These are phyloP conservation scores for Coccomyxa sp. DNA, from an alignment of 139 green algal genomes.

Conservation along the genomic window DNA sequence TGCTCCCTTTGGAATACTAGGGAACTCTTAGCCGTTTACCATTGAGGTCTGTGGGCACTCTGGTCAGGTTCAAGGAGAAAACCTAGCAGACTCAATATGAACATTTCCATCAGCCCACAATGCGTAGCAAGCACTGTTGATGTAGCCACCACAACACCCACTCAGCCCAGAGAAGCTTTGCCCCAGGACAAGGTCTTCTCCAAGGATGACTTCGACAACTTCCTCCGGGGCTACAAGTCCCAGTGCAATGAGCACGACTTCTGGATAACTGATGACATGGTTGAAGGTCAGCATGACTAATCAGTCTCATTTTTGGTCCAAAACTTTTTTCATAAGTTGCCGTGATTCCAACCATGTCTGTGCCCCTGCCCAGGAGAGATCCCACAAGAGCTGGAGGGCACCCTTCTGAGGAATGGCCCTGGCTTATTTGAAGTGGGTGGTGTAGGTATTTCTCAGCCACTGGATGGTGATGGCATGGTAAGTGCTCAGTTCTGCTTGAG, in stretches of 20 bases:
- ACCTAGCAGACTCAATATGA: no score
- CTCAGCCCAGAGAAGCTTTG: no score
- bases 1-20: no score
- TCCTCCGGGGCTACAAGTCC: conserved; percentile 6
- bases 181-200: neutral
- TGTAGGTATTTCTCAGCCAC: conserved; percentile 28
- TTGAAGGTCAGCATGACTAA: neutral
- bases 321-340: neutral
- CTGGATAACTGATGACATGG: neutral
- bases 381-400: conserved; percentile 30
- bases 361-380: conserved; percentile 13
- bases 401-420: conserved; percentile 36
- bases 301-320: neutral
- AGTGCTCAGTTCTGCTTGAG: neutral
- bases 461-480: conserved; percentile 40
- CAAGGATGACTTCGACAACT: conserved; percentile 1
- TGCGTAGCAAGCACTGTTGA: no score
- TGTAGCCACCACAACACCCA: no score
- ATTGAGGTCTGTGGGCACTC: no score
- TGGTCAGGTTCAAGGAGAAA: no score
- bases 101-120: no score
- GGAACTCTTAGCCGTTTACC: no score
- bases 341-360: neutral
- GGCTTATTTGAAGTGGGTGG: conserved; percentile 40
- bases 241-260: conserved; percentile 7